Conservation (phyloP, 2,329 filamentous ascomycete genomes). For the Apiospora phragmitis region DNA sequence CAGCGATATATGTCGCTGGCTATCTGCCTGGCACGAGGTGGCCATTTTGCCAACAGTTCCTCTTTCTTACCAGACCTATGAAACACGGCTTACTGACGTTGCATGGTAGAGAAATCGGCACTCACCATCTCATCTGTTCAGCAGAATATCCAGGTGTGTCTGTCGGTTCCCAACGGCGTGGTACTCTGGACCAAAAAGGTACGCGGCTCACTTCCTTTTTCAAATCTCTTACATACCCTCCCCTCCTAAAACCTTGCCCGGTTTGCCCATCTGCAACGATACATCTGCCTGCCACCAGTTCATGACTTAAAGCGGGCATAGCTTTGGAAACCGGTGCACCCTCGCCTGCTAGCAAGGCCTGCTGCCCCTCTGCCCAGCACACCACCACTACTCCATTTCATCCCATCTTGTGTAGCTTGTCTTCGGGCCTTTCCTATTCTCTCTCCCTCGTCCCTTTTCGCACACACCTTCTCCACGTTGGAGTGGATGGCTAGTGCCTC, state of each 20-base stretch:
- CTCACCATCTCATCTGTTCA: neutral
- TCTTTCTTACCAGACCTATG: neutral
- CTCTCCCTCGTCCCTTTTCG: slow-evolving; percentile 32
- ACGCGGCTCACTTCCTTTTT: slow-evolving; percentile 25
- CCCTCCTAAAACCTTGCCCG: slow-evolving; percentile 19
- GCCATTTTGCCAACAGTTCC: slow-evolving; percentile 4
- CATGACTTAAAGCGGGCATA: slow-evolving; percentile 27
- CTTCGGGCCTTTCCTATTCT: slow-evolving; percentile 33
- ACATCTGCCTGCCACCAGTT: slow-evolving; percentile 33
- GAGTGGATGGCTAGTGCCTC: slow-evolving; percentile 26
- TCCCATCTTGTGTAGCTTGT: slow-evolving; percentile 16
- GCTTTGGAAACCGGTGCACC: slow-evolving; percentile 31
- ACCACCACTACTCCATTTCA: slow-evolving; percentile 19
- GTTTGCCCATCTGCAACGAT: slow-evolving; percentile 35
- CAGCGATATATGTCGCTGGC: slow-evolving; percentile 7
- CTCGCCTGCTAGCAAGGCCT: slow-evolving; percentile 33
- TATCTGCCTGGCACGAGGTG: neutral
- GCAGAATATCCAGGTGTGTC: neutral
- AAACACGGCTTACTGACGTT: slow-evolving; percentile 10
- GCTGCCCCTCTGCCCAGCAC: slow-evolving; percentile 27
- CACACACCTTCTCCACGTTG: slow-evolving; percentile 27
- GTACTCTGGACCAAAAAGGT: slow-evolving; percentile 24
- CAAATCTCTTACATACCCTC: slow-evolving; percentile 21
- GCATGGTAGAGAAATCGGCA: slow-evolving; percentile 1
- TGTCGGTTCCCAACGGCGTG: slow-evolving; percentile 12